Conservation (phyloP, 768 basidiomycete genomes). For the Asterophora lycoperdoides region DNA sequence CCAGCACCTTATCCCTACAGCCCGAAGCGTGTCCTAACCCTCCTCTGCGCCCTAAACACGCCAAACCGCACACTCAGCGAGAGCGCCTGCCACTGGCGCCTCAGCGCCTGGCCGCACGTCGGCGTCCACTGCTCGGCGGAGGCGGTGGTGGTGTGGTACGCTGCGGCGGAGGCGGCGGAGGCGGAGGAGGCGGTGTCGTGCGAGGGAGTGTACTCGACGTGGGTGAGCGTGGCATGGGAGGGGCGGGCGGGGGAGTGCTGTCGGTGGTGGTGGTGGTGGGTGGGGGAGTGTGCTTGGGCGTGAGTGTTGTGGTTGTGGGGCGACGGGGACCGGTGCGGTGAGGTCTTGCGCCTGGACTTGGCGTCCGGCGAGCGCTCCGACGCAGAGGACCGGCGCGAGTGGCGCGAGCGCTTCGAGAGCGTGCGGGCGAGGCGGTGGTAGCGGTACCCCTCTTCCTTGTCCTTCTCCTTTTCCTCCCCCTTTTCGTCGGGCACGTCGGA, state of each 20-base stretch:
- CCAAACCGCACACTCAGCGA: constrained; percentile 51
- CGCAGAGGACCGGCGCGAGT: background rate
- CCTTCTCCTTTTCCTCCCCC: too few species aligned
- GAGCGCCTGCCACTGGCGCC: constrained; percentile 60
- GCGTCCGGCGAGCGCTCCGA: background rate
- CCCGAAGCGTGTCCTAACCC: constrained; percentile 28
- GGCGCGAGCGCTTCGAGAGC: constrained; percentile 5
- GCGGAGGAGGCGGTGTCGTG: constrained; percentile 5
- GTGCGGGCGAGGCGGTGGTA: constrained; percentile 3
- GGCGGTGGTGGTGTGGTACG: background rate
- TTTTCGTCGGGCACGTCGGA: constrained; percentile 2
- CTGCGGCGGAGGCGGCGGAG: too few species aligned
- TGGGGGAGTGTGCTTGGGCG: constrained; percentile 3
- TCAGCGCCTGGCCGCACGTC: constrained; percentile 50
- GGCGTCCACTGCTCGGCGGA: constrained; percentile 40
- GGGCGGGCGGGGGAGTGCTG: background rate
- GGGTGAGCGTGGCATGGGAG: constrained; percentile 2
- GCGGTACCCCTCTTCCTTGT: too few species aligned
- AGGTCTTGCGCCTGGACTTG: constrained; percentile 1
- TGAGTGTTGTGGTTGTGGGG: constrained; percentile 7
- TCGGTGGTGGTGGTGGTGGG: background rate
- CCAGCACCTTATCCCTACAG: background rate
- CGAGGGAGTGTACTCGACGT: constrained; percentile 8
- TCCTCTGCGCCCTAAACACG: constrained; percentile 46
- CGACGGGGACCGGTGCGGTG: too few species aligned